Conservation (phyloP, 2,329 filamentous ascomycete genomes). For the Onygena corvina region DNA sequence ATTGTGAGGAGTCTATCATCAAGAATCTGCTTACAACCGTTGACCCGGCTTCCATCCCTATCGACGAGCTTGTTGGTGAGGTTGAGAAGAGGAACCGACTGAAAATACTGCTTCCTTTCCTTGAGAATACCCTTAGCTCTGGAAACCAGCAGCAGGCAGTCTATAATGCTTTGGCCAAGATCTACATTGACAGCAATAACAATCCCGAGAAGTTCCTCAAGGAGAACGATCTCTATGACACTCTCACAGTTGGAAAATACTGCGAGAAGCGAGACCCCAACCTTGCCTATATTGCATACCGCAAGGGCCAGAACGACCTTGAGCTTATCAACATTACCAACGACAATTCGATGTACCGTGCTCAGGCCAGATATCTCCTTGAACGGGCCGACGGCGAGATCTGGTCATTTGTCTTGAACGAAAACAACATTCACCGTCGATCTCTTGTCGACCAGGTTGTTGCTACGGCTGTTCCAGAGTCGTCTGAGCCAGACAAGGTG, state of each 20-base stretch:
- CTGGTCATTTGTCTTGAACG: conserved; percentile 87
- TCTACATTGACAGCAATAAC: conserved; percentile 98
- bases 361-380: conserved; percentile 88
- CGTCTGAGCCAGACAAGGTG: conserved; percentile 84
- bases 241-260: conserved; percentile 86
- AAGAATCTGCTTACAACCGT: conserved; percentile 81
- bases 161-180: conserved; percentile 95
- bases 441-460: conserved; percentile 94
- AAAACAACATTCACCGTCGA: conserved; percentile 89
- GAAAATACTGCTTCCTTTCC: conserved; percentile 89
- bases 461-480: conserved; percentile 85
- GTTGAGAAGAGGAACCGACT: conserved; percentile 93
- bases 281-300: conserved; percentile 85
- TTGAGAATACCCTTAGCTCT: conserved; percentile 76
- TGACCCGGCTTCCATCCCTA: conserved; percentile 71
- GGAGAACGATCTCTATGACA: conserved; percentile 94
- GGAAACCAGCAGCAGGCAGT: conserved; percentile 95
- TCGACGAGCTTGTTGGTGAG: conserved; percentile 84
- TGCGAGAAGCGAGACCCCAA: conserved; percentile 98
- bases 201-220: conserved; percentile 95
- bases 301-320: conserved; percentile 92
- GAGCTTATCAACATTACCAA: conserved; percentile 97
- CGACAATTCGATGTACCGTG: conserved; percentile 98
- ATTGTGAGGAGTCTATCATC: conserved; percentile 93
- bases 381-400: conserved; percentile 82